phyloP scores from a whole-genome alignment of 2,329 filamentous ascomycete genomes.

The Sporothrix pseudoabietina region DNA sequence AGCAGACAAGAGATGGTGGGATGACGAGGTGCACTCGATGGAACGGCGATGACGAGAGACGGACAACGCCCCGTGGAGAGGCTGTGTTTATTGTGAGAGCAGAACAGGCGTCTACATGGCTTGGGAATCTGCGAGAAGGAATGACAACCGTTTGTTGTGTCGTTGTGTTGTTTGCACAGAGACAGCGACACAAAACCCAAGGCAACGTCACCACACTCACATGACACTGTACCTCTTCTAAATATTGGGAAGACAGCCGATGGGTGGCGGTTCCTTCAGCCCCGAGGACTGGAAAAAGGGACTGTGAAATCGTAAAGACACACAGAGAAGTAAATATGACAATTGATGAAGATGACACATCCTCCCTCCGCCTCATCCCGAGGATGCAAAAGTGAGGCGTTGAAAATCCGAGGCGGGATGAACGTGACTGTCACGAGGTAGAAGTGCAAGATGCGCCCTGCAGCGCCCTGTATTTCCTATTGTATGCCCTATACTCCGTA shows the following conservation, averaged over 20 bases:
- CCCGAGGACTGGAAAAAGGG: not conserved
- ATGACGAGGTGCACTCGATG: not conserved
- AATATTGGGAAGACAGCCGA: not conserved
- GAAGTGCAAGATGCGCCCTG: not conserved
- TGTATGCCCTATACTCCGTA: not conserved
- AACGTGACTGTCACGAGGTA: not conserved
- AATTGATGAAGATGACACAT: not conserved
- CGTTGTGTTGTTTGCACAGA: not conserved
- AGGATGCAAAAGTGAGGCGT: constrained; percentile 11
- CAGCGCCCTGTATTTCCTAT: not conserved
- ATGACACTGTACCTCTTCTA: not conserved
- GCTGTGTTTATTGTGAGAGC: not conserved
- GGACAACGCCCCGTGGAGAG: constrained; percentile 2
- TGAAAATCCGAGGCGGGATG: not conserved
- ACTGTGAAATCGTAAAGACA: not conserved
- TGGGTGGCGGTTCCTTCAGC: not conserved
- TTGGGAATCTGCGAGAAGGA: constrained; percentile 3
- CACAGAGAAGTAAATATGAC: not conserved
- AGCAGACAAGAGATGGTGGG: constrained; percentile 3
- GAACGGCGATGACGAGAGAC: constrained; percentile 13
- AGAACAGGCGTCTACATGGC: not conserved
- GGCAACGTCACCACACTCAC: constrained; percentile 20
- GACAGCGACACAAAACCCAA: constrained; percentile 7
- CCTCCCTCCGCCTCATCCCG: not conserved
- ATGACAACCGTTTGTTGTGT: not conserved